Conservation (phyloP, 306 rosid species). For the Fragaria nilgerrensis region DNA sequence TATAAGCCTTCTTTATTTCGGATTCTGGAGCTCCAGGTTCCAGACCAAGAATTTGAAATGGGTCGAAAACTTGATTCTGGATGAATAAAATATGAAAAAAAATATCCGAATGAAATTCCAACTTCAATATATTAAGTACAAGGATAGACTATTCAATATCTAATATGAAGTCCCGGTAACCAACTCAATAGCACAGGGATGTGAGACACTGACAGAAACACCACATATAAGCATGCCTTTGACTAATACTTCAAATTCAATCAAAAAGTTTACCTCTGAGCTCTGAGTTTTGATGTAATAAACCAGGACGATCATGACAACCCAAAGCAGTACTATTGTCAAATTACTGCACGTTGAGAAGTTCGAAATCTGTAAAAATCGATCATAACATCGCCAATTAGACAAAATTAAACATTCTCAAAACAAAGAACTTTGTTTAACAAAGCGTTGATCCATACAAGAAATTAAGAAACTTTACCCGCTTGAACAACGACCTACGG, state of each 20-base stretch:
- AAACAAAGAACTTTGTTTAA: background rate
- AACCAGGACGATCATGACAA: constrained; percentile 72
- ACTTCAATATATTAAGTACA: constrained; percentile 5
- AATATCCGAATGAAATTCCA: constrained; percentile 7
- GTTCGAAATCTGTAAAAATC: constrained; percentile 72
- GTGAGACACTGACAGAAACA: background rate
- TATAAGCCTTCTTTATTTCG: constrained; percentile 84
- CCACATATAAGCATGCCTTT: background rate
- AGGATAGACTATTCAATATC: background rate
- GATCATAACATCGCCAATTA: constrained; percentile 2
- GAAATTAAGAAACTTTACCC: constrained; percentile 43
- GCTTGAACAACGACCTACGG: constrained; percentile 77
- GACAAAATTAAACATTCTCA: background rate
- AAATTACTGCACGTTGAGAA: constrained; percentile 80
- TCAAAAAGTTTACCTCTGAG: constrained; percentile 63
- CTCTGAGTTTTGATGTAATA: constrained; percentile 84
- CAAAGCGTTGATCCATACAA: background rate
- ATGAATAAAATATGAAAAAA: background rate
- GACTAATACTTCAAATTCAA: constrained; percentile 10
- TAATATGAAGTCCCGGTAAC: background rate
- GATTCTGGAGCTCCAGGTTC: constrained; percentile 68
- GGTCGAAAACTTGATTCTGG: constrained; percentile 89
- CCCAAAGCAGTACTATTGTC: constrained; percentile 83
- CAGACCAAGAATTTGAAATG: constrained; percentile 82
- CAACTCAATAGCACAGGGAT: background rate